A percentile compares a stretch with the other conserved stretches of the same genome.
Conservation (phyloP, 1,139 yeast genomes). For the Protomyces macrosporus region DNA sequence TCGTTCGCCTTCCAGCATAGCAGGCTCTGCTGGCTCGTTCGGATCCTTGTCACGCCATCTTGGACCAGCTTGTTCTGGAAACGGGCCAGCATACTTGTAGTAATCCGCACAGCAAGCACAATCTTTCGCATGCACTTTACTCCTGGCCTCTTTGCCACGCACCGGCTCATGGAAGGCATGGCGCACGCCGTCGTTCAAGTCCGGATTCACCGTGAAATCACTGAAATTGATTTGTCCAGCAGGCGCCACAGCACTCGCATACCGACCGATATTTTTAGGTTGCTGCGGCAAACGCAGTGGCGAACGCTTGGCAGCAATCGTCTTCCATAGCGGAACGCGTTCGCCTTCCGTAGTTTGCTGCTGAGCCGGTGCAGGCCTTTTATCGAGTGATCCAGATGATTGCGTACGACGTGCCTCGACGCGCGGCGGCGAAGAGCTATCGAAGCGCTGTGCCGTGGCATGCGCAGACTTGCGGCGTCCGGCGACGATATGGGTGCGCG, state of each 20-base stretch:
- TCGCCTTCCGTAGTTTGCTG: background rate
- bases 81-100: constrained; percentile 35
- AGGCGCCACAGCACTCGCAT: background rate
- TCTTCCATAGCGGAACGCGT: background rate
- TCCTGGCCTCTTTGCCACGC: constrained; percentile 33
- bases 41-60: constrained; percentile 29
- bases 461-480: no score
- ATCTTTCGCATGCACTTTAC: constrained; percentile 36
- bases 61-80: constrained; percentile 29
- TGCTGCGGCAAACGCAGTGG: constrained; percentile 1
- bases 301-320: background rate
- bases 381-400: background rate
- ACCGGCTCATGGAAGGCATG: constrained; percentile 35
- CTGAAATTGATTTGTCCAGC: background rate
- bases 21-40: background rate
- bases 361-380: background rate
- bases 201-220: constrained; percentile 36
- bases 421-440: background rate
- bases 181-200: constrained; percentile 32
- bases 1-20: constrained; percentile 1
- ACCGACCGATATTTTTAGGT: background rate
- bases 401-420: background rate
- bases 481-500: background rate
- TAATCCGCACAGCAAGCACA: constrained; percentile 36
- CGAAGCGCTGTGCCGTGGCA: background rate